Evolutionary conservation across 2,329 filamentous ascomycete genomes (phyloP), one percentile per base, ranked within the genome.

Genomic region (Amphichorda felina): DNA sequence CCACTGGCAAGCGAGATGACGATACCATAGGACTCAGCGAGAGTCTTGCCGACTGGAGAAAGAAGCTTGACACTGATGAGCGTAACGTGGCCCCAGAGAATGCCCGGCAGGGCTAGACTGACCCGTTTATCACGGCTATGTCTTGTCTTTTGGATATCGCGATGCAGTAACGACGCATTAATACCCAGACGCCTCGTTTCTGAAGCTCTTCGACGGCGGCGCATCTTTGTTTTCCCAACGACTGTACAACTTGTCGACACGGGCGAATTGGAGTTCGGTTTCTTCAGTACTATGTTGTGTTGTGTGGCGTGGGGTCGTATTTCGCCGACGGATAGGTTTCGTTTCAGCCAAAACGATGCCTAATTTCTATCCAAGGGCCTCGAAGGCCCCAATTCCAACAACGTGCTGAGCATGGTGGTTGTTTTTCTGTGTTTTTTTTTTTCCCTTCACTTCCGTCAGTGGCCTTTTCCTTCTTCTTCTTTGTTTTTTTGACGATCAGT

Each of bases 41-140:
- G 51, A 85, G 76, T 47, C 59, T 91, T 30, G 78, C 80, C 9
- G 82, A 83, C 52, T 93, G 85, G 85, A 70, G 84, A 46, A 82
- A 83, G 56, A 70, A 81, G 48, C 66, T 91, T 37, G 82, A 89
- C 54, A 60, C 56, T 6, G 61, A 64, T 15, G 61, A 64, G 34
- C 51, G 25, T 21, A 14, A 19, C 21, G 18, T 8, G 16, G 49
- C 50, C n/a, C 40, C 42, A 25, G 50, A 51, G 31, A 50, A 48
- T 37, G 32, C 50, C 35, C 51, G 50, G 38, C 43, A 50, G 35
- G 30, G 27, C 37, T 50, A 40, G 45, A 14, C 22, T 17, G 4
- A 8, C 18, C 10, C 28, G 8, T 30, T 30, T 14, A 8, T n/a
- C 28, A 10, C 21, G 6, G 10, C 6, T 10, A 6, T 24, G 16